phyloP scores from a whole-genome alignment of 2,329 filamentous ascomycete genomes.

The Microdochium paspali region DNA sequence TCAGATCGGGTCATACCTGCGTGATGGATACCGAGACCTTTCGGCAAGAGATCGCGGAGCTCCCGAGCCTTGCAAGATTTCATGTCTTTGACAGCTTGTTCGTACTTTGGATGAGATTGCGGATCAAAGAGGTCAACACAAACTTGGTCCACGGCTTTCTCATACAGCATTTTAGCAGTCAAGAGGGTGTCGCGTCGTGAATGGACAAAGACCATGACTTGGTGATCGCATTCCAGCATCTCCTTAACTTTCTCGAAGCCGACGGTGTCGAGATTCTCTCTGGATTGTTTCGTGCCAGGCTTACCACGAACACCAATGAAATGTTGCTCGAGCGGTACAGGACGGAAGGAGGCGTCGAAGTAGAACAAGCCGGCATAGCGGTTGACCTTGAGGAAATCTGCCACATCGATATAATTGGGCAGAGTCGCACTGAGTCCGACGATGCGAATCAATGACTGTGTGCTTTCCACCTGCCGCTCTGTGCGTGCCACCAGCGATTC shows the following conservation, averaged over 20 bases:
- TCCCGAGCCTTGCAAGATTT: conserved; percentile 79
- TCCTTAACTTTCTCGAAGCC: conserved; percentile 91
- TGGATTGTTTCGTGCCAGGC: conserved; percentile 66
- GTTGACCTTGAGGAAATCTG: conserved; percentile 95
- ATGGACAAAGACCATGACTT: conserved; percentile 99
- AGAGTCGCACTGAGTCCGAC: conserved; percentile 91
- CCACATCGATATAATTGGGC: conserved; percentile 93
- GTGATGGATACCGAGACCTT: conserved; percentile 91
- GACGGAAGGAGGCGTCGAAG: conserved; percentile 91
- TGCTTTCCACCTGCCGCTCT: conserved; percentile 93
- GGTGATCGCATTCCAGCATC: conserved; percentile 87
- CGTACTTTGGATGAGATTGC: conserved; percentile 66
- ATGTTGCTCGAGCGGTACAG: conserved; percentile 92
- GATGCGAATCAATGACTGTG: conserved; percentile 92
- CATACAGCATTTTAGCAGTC: conserved; percentile 75
- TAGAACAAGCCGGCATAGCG: conserved; percentile 89
- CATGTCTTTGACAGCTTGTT: conserved; percentile 72
- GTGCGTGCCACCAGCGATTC: conserved; percentile 94
- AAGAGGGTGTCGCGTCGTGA: conserved; percentile 88
- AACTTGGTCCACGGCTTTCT: conserved; percentile 75
- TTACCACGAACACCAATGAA: conserved; percentile 96
- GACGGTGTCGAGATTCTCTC: conserved; percentile 80
- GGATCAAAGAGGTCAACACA: conserved; percentile 80
- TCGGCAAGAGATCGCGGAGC: conserved; percentile 77
- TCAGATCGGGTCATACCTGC: conserved; percentile 94